These are phyloP conservation scores for Trichoderma virens DNA, from an alignment of 495 filamentous ascomycete genomes.

Conservation along the genomic window DNA sequence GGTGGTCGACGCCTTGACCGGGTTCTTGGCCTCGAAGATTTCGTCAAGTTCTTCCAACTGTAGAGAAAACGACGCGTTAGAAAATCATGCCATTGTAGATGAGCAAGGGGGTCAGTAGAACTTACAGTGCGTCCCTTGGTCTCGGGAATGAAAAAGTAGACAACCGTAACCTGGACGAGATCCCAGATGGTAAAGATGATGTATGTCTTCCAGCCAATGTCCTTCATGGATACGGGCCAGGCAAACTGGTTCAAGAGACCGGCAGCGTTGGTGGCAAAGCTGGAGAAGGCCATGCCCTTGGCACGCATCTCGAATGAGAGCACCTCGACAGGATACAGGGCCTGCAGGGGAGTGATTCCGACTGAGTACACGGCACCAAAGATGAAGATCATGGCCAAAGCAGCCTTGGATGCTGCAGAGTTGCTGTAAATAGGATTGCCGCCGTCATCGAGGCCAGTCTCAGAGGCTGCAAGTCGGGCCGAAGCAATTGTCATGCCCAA, in stretches of 20 bases:
- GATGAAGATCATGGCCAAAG: conserved; percentile 49
- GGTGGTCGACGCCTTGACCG: conserved; percentile 40
- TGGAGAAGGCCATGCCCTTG: conserved; percentile 50
- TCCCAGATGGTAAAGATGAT: conserved; percentile 49
- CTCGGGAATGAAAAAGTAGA: conserved; percentile 58
- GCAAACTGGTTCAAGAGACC: conserved; percentile 39
- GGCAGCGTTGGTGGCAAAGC: conserved; percentile 35
- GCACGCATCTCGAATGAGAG: conserved; percentile 47
- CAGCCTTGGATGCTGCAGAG: conserved; percentile 37
- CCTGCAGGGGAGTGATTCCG: conserved; percentile 56
- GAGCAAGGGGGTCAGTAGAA: conserved; percentile 19
- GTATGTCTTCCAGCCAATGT: conserved; percentile 25
- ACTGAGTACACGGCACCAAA: conserved; percentile 59
- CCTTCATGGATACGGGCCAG: conserved; percentile 20
- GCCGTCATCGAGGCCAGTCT: conserved; percentile 40
- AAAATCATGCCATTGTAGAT: not conserved
- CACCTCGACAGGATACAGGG: conserved; percentile 44
- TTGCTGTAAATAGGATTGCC: conserved; percentile 28
- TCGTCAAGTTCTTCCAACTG: conserved; percentile 54
- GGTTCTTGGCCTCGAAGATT: conserved; percentile 49
- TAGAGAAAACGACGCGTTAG: conserved; percentile 3
- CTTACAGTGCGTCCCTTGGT: conserved; percentile 46
- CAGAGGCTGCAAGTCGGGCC: conserved; percentile 23
- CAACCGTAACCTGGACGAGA: conserved; percentile 37
- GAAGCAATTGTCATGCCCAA: conserved; percentile 43